Conservation (phyloP, 2,329 filamentous ascomycete genomes). For the Chaetothyriales sp. region DNA sequence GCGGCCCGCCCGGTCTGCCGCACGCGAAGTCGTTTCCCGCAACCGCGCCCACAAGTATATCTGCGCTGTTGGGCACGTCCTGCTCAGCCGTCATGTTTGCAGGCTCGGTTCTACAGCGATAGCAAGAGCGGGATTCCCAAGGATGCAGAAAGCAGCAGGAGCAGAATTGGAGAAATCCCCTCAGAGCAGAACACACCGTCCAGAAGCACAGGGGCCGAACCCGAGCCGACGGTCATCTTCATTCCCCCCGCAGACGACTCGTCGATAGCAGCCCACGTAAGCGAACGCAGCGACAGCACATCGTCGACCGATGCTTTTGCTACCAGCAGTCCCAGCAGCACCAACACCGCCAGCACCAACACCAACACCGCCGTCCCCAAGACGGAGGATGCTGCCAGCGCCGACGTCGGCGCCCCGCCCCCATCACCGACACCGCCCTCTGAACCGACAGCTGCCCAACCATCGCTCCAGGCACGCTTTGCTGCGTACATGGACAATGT, state of each 20-base stretch:
- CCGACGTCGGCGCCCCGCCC: constrained; percentile 38
- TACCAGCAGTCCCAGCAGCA: neutral
- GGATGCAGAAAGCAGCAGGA: constrained; percentile 13
- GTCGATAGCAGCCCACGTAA: constrained; percentile 14
- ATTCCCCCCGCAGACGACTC: constrained; percentile 10
- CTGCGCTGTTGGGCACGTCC: neutral
- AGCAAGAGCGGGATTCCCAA: constrained; percentile 9
- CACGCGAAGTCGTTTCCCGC: neutral
- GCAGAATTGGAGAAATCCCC: constrained; percentile 9
- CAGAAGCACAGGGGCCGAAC: constrained; percentile 11
- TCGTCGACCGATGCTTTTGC: neutral
- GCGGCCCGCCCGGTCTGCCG: constrained; percentile 12
- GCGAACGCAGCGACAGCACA: neutral
- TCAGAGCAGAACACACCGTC: constrained; percentile 6
- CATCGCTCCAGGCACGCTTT: constrained; percentile 41
- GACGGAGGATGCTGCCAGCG: constrained; percentile 25
- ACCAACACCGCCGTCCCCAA: constrained; percentile 19
- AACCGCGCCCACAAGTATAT: neutral
- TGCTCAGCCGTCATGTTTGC: neutral
- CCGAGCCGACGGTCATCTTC: constrained; percentile 16
- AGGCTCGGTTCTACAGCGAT: constrained; percentile 16
- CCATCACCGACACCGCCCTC: constrained; percentile 26
- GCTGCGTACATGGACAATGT: constrained; percentile 72
- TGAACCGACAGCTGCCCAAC: constrained; percentile 17
- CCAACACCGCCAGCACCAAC: neutral